Evolutionary conservation across 352 stramenopile genomes (phyloP).

Genomic region (Phytophthora litchii): DNA sequence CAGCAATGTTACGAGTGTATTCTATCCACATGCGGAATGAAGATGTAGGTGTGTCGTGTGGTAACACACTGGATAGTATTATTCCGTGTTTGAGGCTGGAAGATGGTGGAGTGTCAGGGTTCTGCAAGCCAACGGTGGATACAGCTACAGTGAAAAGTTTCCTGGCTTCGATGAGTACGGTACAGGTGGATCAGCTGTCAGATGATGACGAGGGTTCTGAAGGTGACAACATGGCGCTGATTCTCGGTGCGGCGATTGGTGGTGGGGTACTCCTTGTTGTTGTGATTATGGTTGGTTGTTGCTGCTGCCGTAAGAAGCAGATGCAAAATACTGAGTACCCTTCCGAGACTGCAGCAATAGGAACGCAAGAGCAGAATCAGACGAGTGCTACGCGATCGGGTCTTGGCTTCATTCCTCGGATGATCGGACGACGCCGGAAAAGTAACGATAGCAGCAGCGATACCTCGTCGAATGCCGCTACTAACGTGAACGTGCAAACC

Average conservation of each 20-base stretch:
- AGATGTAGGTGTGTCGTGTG: constrained; percentile 26
- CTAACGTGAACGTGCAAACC: constrained; percentile 30
- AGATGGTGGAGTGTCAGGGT: constrained; percentile 13
- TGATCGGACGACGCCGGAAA: constrained; percentile 23
- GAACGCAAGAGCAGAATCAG: constrained; percentile 12
- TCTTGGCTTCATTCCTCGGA: constrained; percentile 24
- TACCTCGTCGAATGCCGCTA: constrained; percentile 21
- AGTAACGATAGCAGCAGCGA: constrained; percentile 27
- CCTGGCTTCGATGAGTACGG: constrained; percentile 18
- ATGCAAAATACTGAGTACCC: constrained; percentile 9
- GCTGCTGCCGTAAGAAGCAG: constrained; percentile 31
- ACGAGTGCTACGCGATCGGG: constrained; percentile 11
- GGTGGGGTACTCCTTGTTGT: constrained; percentile 24
- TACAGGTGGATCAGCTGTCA: constrained; percentile 21
- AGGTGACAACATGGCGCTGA: constrained; percentile 13
- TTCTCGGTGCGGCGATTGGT: constrained; percentile 21
- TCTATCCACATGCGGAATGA: constrained; percentile 52
- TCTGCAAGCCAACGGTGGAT: constrained; percentile 49
- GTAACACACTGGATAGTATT: constrained; percentile 42
- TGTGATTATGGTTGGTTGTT: constrained; percentile 17
- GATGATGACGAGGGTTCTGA: constrained; percentile 3
- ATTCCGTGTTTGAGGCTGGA: constrained; percentile 47
- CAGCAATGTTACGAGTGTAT: constrained; percentile 25
- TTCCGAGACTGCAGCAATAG: constrained; percentile 13
- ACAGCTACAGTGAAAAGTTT: constrained; percentile 28